Conservation (phyloP, 2,329 filamentous ascomycete genomes). For the Thelonectria olida region DNA sequence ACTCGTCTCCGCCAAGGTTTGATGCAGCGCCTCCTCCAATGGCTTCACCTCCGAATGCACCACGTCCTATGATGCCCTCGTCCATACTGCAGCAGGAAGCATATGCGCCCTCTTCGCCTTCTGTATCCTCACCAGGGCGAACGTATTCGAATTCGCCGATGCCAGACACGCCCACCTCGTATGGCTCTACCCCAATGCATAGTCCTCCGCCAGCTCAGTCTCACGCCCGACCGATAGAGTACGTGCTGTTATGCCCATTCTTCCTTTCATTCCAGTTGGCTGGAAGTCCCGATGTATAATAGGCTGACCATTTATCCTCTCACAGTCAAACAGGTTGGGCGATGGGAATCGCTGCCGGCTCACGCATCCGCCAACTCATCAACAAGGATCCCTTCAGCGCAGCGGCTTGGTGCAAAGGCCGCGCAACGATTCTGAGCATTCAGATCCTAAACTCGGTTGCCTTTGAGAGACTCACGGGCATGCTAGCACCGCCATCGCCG, state of each 20-base stretch:
- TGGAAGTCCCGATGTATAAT: too few relatives aligned
- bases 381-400: conserved; percentile 2
- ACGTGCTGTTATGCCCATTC: neutral
- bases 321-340: conserved; percentile 14
- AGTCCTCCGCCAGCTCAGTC: neutral
- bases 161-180: neutral
- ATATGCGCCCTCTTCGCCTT: neutral
- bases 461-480: conserved; percentile 14
- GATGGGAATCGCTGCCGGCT: conserved; percentile 20
- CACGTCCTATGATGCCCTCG: too few relatives aligned
- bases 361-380: conserved; percentile 9
- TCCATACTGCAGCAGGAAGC: too few relatives aligned
- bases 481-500: conserved; percentile 15
- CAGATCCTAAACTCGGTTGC: conserved; percentile 21
- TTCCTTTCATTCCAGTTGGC: neutral
- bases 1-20: too few relatives aligned
- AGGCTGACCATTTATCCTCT: neutral
- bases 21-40: too few relatives aligned
- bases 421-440: conserved; percentile 9
- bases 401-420: conserved; percentile 1
- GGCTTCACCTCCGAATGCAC: too few relatives aligned
- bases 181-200: neutral
- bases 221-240: neutral
- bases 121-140: neutral
- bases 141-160: neutral